phyloP scores from a whole-genome alignment of 768 basidiomycete genomes.

The Russula olivacea region DNA sequence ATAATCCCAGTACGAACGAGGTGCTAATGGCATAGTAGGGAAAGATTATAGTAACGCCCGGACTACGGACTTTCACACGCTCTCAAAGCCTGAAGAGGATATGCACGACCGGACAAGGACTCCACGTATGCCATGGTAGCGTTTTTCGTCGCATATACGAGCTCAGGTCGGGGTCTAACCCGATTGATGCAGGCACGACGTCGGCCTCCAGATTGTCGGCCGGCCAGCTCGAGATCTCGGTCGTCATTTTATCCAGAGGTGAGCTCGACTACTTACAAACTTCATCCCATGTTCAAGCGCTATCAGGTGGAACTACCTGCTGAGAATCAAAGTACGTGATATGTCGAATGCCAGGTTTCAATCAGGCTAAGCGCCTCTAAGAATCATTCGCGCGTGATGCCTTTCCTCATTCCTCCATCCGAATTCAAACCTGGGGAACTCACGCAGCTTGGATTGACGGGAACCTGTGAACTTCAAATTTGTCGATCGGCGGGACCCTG shows the following conservation, averaged over 20 bases:
- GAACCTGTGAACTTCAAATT: conserved; percentile 96
- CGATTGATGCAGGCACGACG: conserved; percentile 72
- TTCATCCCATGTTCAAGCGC: conserved; percentile 7
- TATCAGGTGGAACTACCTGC: conserved; percentile 84
- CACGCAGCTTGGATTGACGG: conserved; percentile 72
- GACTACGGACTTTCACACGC: conserved; percentile 73
- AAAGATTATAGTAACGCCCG: conserved; percentile 96
- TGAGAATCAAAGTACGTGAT: conserved; percentile 78
- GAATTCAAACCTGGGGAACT: conserved; percentile 86
- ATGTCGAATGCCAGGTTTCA: background rate
- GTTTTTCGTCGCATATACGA: conserved; percentile 26
- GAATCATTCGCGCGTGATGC: conserved; percentile 92
- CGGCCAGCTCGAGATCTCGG: conserved; percentile 93
- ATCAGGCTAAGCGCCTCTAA: conserved; percentile 30
- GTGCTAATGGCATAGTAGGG: conserved; percentile 40
- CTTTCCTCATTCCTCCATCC: conserved; percentile 87
- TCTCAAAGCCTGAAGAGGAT: conserved; percentile 89
- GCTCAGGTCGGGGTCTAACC: background rate
- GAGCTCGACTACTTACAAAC: conserved; percentile 17
- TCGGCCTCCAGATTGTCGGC: conserved; percentile 91
- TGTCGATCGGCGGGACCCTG: conserved; percentile 93
- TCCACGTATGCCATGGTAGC: conserved; percentile 93
- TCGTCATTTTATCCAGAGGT: conserved; percentile 93
- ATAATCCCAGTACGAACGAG: background rate
- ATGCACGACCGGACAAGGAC: conserved; percentile 89